A percentile compares a stretch with the other conserved stretches of the same genome.
phyloP scores from a whole-genome alignment of 352 stramenopile genomes.

The Globisporangium cystogenes region DNA sequence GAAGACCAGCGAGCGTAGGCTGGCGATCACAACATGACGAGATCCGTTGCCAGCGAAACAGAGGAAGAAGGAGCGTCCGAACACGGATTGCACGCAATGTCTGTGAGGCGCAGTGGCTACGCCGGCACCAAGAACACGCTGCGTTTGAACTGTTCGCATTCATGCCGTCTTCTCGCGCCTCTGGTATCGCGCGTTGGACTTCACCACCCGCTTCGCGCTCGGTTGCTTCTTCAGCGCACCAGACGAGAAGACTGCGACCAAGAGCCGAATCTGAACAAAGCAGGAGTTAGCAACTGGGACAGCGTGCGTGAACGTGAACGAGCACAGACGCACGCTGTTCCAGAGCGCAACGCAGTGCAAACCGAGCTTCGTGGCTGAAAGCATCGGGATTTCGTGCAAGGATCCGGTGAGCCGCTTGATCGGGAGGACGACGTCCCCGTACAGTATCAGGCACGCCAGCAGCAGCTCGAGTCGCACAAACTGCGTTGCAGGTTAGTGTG shows the following conservation, averaged over 20 bases:
- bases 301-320: background rate
- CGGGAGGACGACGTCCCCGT: conserved; percentile 51
- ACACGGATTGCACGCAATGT: background rate
- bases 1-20: background rate
- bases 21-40: background rate
- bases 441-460: conserved; percentile 41
- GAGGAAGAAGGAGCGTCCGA: no score
- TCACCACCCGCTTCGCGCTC: background rate
- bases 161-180: conserved; percentile 21
- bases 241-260: conserved; percentile 30
- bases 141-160: background rate
- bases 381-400: conserved; percentile 2
- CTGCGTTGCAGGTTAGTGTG: conserved; percentile 13
- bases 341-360: conserved; percentile 36
- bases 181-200: conserved; percentile 5
- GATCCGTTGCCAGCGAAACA: no score
- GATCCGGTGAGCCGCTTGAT: conserved; percentile 16
- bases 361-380: conserved; percentile 18
- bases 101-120: background rate
- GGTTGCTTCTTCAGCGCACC: conserved; percentile 13
- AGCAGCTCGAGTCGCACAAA: conserved; percentile 57
- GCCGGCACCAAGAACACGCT: conserved; percentile 2
- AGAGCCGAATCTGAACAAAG: conserved; percentile 19
- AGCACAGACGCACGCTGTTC: conserved; percentile 21
- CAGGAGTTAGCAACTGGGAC: background rate